Evolutionary conservation across 2,329 filamentous ascomycete genomes (phyloP).

Genomic region (Claviceps quebecensis): DNA sequence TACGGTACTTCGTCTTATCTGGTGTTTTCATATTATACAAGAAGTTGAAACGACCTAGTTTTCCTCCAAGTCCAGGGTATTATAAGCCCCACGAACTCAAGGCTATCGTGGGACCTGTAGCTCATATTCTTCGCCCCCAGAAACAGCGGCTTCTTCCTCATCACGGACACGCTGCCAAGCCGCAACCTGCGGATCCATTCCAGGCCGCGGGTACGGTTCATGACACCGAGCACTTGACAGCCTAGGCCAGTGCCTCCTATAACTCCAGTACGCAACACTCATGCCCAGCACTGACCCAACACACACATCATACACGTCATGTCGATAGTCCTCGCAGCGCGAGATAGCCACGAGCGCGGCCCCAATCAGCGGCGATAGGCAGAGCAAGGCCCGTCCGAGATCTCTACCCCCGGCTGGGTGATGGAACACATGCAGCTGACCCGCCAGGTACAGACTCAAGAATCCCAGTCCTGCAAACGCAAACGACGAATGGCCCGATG

Average conservation of each 20-base stretch:
- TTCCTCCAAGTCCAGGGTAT: no score
- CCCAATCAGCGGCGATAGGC: slow-evolving; percentile 43
- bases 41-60: neutral
- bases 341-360: slow-evolving; percentile 56
- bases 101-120: slow-evolving; percentile 8
- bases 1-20: neutral
- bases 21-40: neutral
- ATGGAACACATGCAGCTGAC: slow-evolving; percentile 47
- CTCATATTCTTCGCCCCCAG: slow-evolving; percentile 20
- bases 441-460: slow-evolving; percentile 54
- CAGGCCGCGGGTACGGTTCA: slow-evolving; percentile 40
- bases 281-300: slow-evolving; percentile 47
- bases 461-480: slow-evolving; percentile 69
- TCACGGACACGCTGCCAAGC: slow-evolving; percentile 34
- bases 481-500: slow-evolving; percentile 67
- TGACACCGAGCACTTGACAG: slow-evolving; percentile 38
- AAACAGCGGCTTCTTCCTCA: slow-evolving; percentile 34
- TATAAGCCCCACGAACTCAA: neutral
- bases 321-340: slow-evolving; percentile 55
- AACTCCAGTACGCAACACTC: slow-evolving; percentile 49
- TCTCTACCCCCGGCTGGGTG: slow-evolving; percentile 31
- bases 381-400: slow-evolving; percentile 41
- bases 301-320: slow-evolving; percentile 57
- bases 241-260: slow-evolving; percentile 48
- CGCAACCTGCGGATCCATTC: slow-evolving; percentile 16